phyloP scores from a whole-genome alignment of 257 asterid species.

The Plantago elongata region DNA sequence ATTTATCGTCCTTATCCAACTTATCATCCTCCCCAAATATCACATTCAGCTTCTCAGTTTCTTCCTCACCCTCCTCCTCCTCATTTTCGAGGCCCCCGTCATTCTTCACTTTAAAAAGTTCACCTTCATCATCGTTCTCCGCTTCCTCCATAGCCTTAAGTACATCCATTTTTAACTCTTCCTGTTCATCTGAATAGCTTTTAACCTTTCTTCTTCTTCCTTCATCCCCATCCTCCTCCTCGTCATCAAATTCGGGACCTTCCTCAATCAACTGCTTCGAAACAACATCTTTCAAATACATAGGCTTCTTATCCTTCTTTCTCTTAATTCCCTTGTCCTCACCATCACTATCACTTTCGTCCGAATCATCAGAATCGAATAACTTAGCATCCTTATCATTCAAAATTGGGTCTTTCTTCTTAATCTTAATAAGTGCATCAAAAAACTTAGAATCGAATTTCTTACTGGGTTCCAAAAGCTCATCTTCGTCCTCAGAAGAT shows the following conservation, averaged over 20 bases:
- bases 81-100: conserved; percentile 24
- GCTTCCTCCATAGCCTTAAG: conserved; percentile 40
- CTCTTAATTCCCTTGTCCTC: conserved; percentile 13
- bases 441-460: conserved; percentile 40
- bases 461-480: conserved; percentile 10
- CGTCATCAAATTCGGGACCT: conserved; percentile 62
- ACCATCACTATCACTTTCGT: conserved; percentile 13
- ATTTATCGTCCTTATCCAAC: conserved; percentile 46
- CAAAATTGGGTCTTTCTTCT: conserved; percentile 55
- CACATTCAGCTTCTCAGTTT: conserved; percentile 47
- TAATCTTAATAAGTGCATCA: conserved; percentile 58
- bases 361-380: conserved; percentile 48
- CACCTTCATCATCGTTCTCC: conserved; percentile 36
- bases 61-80: conserved; percentile 34
- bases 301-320: conserved; percentile 53
- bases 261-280: conserved; percentile 62
- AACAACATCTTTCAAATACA: conserved; percentile 74
- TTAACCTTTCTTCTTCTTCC: conserved; percentile 29
- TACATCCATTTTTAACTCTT: conserved; percentile 46
- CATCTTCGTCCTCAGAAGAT: conserved; percentile 36
- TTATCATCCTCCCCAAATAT: conserved; percentile 65
- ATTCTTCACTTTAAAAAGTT: conserved; percentile 49
- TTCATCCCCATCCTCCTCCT: conserved; percentile 26
- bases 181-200: conserved; percentile 65
- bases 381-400: conserved; percentile 51